phyloP scores from a whole-genome alignment of 169 alveolate species.

The Sarcocystis neurona region DNA sequence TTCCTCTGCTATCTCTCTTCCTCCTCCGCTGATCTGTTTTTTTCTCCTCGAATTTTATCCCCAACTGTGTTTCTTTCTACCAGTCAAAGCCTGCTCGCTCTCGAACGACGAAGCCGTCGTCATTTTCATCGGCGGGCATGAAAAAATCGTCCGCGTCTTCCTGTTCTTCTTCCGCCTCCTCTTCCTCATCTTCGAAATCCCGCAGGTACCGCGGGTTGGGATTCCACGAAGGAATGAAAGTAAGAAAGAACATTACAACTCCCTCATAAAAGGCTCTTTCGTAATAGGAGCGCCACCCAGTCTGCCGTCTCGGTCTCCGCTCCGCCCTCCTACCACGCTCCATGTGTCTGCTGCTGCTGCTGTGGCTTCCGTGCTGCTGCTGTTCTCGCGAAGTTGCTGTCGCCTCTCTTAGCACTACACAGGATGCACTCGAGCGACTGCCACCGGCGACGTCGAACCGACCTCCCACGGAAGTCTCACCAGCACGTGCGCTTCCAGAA shows the following conservation, averaged over 20 bases:
- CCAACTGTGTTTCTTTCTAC: neutral
- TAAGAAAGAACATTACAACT: conserved; percentile 49
- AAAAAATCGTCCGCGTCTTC: neutral
- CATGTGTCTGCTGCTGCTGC: no score
- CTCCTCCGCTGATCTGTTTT: no score
- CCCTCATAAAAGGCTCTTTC: conserved; percentile 47
- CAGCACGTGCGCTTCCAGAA: neutral
- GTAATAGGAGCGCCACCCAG: conserved; percentile 10
- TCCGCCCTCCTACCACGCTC: neutral
- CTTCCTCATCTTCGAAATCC: conserved; percentile 20
- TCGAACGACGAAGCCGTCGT: neutral
- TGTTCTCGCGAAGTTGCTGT: neutral
- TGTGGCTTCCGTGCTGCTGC: neutral
- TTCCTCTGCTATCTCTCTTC: neutral
- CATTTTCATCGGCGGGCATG: neutral
- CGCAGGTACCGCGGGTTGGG: conserved; percentile 43
- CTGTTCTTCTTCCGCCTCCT: conserved; percentile 3
- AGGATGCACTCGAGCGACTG: no score
- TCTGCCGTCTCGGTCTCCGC: neutral
- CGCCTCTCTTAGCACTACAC: neutral
- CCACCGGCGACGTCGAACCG: no score
- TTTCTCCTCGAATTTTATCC: neutral
- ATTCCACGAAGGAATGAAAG: conserved; percentile 55
- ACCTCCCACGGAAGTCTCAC: neutral
- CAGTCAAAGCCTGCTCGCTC: neutral